phyloP scores from a whole-genome alignment of 2,329 filamentous ascomycete species.

The Nothopassalora personata region DNA sequence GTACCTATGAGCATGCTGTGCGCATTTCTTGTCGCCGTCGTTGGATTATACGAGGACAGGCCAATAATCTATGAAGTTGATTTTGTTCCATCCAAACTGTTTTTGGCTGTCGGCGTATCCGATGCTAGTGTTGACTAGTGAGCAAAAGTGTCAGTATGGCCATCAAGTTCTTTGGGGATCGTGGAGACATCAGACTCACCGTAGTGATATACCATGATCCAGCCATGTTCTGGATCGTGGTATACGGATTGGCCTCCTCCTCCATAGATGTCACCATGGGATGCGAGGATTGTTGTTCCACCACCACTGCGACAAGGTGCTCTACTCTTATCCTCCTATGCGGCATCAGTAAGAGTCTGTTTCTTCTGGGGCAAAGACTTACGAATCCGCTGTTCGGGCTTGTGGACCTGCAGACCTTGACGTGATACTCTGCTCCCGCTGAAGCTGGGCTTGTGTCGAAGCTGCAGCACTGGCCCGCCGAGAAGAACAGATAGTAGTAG shows the following conservation, averaged over 20 bases:
- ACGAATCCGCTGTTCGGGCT: slow-evolving; percentile 51
- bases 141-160: background rate
- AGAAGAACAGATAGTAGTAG: slow-evolving; percentile 63
- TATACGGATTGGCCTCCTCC: slow-evolving; percentile 61
- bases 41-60: slow-evolving; percentile 27
- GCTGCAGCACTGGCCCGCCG: slow-evolving; percentile 57
- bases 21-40: background rate
- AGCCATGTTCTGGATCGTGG: slow-evolving; percentile 45
- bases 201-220: slow-evolving; percentile 60
- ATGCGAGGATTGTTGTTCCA: slow-evolving; percentile 57
- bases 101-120: slow-evolving; percentile 36
- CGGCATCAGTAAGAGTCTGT: background rate
- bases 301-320: slow-evolving; percentile 51
- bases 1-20: background rate
- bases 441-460: slow-evolving; percentile 50
- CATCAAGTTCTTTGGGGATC: too few species aligned
- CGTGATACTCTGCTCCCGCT: slow-evolving; percentile 58
- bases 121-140: slow-evolving; percentile 45
- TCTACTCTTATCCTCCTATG: slow-evolving; percentile 48
- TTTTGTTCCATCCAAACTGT: slow-evolving; percentile 49
- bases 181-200: background rate
- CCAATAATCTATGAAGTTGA: slow-evolving; percentile 48
- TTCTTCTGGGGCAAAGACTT: slow-evolving; percentile 17
- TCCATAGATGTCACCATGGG: slow-evolving; percentile 48
- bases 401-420: slow-evolving; percentile 58